phyloP scores from a whole-genome alignment of 2,329 filamentous ascomycete genomes.

The Aspergillus novoparasiticus region DNA sequence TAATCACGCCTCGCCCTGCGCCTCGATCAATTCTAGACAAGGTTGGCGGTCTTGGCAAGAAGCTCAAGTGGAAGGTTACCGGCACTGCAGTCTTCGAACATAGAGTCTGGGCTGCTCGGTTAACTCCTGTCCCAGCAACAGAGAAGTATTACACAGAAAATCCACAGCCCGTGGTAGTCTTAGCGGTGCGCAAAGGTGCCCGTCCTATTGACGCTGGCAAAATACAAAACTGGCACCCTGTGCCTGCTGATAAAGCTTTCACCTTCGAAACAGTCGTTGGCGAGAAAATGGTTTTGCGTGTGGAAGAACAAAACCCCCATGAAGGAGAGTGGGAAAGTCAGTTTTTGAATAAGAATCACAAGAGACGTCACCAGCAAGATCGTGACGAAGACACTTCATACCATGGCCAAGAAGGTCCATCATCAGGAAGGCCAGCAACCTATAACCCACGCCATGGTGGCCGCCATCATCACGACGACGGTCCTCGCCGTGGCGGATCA shows the following conservation, averaged over 20 bases:
- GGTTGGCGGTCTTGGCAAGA: constrained; percentile 83
- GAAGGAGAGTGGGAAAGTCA: constrained; percentile 67
- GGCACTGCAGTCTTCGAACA: constrained; percentile 75
- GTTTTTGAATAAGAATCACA: constrained; percentile 62
- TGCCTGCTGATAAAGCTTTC: constrained; percentile 70
- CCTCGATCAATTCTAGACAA: constrained; percentile 73
- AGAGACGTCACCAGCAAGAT: constrained; percentile 60
- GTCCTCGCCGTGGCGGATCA: constrained; percentile 39
- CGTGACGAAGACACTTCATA: constrained; percentile 54
- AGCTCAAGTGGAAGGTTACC: constrained; percentile 80
- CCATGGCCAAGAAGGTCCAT: constrained; percentile 29
- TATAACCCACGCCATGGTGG: constrained; percentile 32
- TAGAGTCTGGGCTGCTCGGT: constrained; percentile 81
- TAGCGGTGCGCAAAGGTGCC: constrained; percentile 75
- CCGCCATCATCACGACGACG: constrained; percentile 47
- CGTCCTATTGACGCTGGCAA: constrained; percentile 77
- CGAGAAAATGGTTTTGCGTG: constrained; percentile 80
- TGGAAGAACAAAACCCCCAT: constrained; percentile 70
- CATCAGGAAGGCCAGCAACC: constrained; percentile 26
- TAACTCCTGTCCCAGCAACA: constrained; percentile 70
- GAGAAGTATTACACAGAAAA: constrained; percentile 79
- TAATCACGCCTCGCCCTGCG: constrained; percentile 80
- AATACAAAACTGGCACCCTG: constrained; percentile 81
- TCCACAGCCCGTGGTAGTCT: constrained; percentile 73
- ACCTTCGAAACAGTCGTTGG: constrained; percentile 81